Evolutionary conservation across 352 stramenopile genomes (phyloP).

Genomic region (Pythium phragmiticola): DNA sequence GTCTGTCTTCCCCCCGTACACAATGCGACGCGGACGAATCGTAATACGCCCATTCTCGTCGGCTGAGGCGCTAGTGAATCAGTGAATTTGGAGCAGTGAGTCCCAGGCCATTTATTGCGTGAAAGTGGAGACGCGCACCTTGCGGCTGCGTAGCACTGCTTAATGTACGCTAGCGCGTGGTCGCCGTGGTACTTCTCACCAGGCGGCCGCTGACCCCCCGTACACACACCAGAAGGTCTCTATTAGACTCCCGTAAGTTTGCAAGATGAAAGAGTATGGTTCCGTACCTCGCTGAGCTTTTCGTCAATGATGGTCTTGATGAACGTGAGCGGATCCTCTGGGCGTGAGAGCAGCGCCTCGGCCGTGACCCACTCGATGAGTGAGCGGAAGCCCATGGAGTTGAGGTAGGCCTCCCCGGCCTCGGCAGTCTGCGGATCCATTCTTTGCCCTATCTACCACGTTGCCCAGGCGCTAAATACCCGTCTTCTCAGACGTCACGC

Average conservation of each 20-base stretch:
- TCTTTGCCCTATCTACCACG: constrained; percentile 7
- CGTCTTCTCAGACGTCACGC: constrained; percentile 1
- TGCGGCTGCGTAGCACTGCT: constrained; percentile 85
- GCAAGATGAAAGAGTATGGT: neutral
- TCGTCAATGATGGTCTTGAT: constrained; percentile 76
- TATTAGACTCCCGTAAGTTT: neutral
- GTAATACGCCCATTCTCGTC: constrained; percentile 82
- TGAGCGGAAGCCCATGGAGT: constrained; percentile 86
- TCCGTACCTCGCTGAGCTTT: constrained; percentile 70
- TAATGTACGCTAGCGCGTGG: constrained; percentile 81
- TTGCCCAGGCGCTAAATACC: neutral
- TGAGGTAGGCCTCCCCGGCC: constrained; percentile 84
- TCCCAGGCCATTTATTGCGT: neutral
- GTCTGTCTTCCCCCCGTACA: constrained; percentile 25
- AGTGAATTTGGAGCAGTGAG: neutral
- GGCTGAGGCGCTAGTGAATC: constrained; percentile 51
- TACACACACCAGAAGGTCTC: neutral
- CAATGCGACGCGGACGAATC: constrained; percentile 67
- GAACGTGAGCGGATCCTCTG: constrained; percentile 86
- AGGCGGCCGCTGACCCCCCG: constrained; percentile 26
- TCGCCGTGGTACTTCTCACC: constrained; percentile 78
- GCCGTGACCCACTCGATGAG: constrained; percentile 91
- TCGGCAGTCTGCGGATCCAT: constrained; percentile 80
- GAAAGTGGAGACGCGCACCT: constrained; percentile 33
- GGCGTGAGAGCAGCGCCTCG: constrained; percentile 78